Conservation (phyloP, 148 eudicot species). For the Pharnaceum exiguum region DNA sequence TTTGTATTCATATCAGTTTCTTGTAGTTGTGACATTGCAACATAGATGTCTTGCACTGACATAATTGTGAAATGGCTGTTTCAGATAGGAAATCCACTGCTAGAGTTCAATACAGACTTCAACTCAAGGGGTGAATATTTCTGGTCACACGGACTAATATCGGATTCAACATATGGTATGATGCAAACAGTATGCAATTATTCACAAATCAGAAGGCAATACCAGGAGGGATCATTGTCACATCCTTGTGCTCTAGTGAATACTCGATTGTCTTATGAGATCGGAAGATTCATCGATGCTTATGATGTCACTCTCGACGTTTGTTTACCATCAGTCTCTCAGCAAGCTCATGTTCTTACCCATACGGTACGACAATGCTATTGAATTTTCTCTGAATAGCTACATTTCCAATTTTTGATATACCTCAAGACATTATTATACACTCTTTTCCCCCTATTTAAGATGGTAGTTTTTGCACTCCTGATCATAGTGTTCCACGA, state of each 20-base stretch:
- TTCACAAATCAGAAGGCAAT: conserved; percentile 59
- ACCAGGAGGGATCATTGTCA: conserved; percentile 22
- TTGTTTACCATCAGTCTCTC: conserved; percentile 34
- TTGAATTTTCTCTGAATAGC: background rate
- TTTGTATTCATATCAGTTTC: too few species aligned
- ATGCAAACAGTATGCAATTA: conserved; percentile 46
- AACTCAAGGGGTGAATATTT: conserved; percentile 51
- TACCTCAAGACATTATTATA: too few species aligned
- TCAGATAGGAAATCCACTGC: conserved; percentile 81
- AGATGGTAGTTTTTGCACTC: too few species aligned
- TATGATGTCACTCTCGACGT: conserved; percentile 71
- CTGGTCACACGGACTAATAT: conserved; percentile 81
- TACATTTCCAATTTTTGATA: background rate
- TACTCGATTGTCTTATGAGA: conserved; percentile 26
- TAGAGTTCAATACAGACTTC: conserved; percentile 68
- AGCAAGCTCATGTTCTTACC: conserved; percentile 37
- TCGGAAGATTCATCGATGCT: conserved; percentile 35
- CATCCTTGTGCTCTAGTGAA: conserved; percentile 40
- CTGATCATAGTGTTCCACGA: too few species aligned
- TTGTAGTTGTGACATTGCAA: too few species aligned
- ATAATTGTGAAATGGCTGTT: too few species aligned
- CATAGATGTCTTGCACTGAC: too few species aligned
- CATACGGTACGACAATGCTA: conserved; percentile 24
- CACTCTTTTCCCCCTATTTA: background rate
- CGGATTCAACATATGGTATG: conserved; percentile 48